Conservation (phyloP, 1,284 basidiomycete genomes). For the Ceratobasidium sp. region DNA sequence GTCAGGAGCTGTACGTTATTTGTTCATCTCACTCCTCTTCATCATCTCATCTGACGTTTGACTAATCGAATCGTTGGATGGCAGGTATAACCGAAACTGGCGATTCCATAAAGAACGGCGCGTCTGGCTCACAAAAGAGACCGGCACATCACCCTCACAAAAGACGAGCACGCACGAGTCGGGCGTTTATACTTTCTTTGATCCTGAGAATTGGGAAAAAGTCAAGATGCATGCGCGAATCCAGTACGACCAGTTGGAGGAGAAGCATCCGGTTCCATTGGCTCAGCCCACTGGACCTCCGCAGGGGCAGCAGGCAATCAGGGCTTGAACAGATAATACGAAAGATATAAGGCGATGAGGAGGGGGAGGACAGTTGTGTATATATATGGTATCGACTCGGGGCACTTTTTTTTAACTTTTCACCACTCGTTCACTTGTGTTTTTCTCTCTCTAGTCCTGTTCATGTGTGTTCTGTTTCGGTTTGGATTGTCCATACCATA, state of each 20-base stretch:
- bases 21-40: too few relatives aligned
- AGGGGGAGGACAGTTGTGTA: conserved; percentile 10
- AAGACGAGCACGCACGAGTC: conserved; percentile 91
- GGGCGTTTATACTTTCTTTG: conserved; percentile 91
- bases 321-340: too few relatives aligned
- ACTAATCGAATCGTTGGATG: conserved; percentile 76
- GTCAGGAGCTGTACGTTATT: conserved; percentile 91
- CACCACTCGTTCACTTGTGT: neutral
- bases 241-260: conserved; percentile 85
- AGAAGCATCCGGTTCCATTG: conserved; percentile 58
- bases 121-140: conserved; percentile 95
- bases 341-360: too few relatives aligned
- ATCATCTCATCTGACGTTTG: neutral
- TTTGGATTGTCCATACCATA: neutral
- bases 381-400: neutral
- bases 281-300: neutral
- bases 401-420: neutral
- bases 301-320: neutral
- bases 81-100: conserved; percentile 96
- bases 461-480: neutral
- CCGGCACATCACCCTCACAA: conserved; percentile 78
- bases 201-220: conserved; percentile 88
- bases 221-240: conserved; percentile 87
- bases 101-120: conserved; percentile 95
- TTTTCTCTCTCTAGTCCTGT: neutral